Evolutionary conservation across 768 basidiomycete genomes (phyloP), one percentile per base, ranked within the genome.

Genomic region (Leccinum imitatum): DNA sequence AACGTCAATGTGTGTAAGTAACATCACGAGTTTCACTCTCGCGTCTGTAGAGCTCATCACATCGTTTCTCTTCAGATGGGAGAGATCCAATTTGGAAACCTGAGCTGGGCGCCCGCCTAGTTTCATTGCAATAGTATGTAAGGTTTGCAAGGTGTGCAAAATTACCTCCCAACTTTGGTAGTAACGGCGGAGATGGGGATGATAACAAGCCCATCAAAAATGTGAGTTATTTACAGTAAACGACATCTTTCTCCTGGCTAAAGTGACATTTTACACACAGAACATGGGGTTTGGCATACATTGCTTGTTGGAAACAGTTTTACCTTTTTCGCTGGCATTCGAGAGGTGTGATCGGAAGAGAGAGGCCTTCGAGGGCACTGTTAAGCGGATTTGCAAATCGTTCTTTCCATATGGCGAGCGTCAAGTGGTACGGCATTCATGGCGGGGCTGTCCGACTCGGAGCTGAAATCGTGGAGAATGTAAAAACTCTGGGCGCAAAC

Each of bases 1-100:
- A 84, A 79, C 4, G 85, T 87, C 62, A 86, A 81, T 58, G 71
- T 87, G 70, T 71, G 84, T 85, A 64, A 64, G 81, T 71, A 27
- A 33, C 48, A 10, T 14, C 46, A n/a, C n/a, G 27, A 15, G 19
- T 3, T n/a, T 15, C 30, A 19, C 17, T 56, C 19, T 41, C 25
- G 9, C 7, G 9, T 53, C 9, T 7, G 11, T 14, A 31, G 33
- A 9, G 35, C 50, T 58, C 27, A 54, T 52, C 48, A 48, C 21
- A 44, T 17, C 51, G 9, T 50, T 25, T 50, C 39, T 41, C 37
- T 2, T 14, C 51, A 41, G 85, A 82, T 76, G 60, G 87, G 86
- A 30, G 80, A 87, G 54, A 77, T 87, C 51, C 65, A 71, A 19
- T 87, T 88, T 65, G 84, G 80, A 15, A 80, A 82, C 58, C 33